Evolutionary conservation across 176 grass and related monocot genomes (phyloP).

Genomic region (Puya raimondii): DNA sequence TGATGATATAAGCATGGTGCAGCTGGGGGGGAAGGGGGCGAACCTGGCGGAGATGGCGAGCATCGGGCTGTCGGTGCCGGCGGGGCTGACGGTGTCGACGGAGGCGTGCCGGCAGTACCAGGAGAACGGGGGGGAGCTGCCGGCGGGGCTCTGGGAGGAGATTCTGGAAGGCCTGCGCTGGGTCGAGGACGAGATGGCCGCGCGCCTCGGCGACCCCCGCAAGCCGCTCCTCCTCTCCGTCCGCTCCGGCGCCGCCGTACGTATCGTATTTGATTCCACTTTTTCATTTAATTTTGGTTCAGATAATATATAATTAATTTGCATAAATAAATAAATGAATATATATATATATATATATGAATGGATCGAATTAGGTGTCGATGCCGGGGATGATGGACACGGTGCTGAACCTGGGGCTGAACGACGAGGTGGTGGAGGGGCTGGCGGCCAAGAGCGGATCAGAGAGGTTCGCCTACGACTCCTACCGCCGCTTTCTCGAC

Average conservation of each 20-base stretch:
- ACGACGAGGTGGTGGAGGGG: constrained; percentile 71
- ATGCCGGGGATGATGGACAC: constrained; percentile 99
- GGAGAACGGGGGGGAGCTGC: constrained; percentile 40
- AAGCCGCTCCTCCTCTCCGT: constrained; percentile 92
- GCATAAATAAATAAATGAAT: too few species aligned
- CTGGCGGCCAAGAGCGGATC: constrained; percentile 84
- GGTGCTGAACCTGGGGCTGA: constrained; percentile 90
- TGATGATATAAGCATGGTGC: too few species aligned
- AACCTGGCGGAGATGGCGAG: constrained; percentile 99
- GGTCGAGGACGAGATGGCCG: constrained; percentile 80
- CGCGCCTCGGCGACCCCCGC: constrained; percentile 54
- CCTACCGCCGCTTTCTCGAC: constrained; percentile 88
- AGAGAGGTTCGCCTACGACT: constrained; percentile 92
- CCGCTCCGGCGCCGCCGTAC: constrained; percentile 83
- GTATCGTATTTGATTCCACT: too few species aligned
- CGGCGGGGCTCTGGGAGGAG: constrained; percentile 73
- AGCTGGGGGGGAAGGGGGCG: constrained; percentile 92
- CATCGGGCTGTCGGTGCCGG: constrained; percentile 96
- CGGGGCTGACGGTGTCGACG: constrained; percentile 93
- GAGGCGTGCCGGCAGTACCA: constrained; percentile 96
- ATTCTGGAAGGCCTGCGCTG: constrained; percentile 55
- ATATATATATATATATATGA: too few species aligned
- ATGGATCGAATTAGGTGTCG: constrained; percentile 31
- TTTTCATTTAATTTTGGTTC: too few species aligned
- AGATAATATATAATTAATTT: too few species aligned